These are phyloP conservation scores for Trichoderma guizhouense DNA, from an alignment of 2,329 filamentous ascomycete species.

Conservation along the genomic window DNA sequence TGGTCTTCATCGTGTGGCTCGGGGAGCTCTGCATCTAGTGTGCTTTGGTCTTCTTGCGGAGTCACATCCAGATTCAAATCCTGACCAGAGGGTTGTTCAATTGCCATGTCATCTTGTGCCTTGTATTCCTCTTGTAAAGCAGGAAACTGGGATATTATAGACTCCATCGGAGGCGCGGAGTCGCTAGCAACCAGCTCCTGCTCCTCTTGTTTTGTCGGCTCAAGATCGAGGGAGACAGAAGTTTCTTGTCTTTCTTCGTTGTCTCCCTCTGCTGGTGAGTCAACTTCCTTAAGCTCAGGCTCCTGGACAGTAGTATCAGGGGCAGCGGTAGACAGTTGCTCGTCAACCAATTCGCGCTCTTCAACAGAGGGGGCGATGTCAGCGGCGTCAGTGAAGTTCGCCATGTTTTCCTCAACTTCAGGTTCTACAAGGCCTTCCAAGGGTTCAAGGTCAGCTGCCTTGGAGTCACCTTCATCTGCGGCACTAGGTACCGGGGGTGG, in stretches of 20 bases:
- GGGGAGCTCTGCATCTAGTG: slow-evolving; percentile 29
- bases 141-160: not conserved
- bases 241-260: slow-evolving; percentile 32
- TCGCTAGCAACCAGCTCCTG: not conserved
- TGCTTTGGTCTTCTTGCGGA: slow-evolving; percentile 32
- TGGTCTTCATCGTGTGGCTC: slow-evolving; percentile 27
- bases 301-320: not conserved
- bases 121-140: slow-evolving; percentile 13
- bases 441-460: not conserved
- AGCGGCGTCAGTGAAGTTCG: not conserved
- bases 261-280: slow-evolving; percentile 32
- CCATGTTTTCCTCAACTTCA: not conserved
- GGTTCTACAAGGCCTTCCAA: not conserved
- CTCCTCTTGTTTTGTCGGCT: not conserved
- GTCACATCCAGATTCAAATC: slow-evolving; percentile 26
- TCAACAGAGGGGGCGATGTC: not conserved
- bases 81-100: slow-evolving; percentile 23
- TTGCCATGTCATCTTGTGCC: slow-evolving; percentile 21
- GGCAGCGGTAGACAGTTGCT: not conserved
- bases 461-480: not conserved
- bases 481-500: not conserved
- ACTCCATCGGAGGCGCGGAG: not conserved
- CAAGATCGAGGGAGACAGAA: slow-evolving; percentile 12
- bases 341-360: not conserved
- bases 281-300: not conserved